These are phyloP conservation scores for Candida parachauliodes DNA, from an alignment of 805 yeast genomes.

Conservation along the genomic window DNA sequence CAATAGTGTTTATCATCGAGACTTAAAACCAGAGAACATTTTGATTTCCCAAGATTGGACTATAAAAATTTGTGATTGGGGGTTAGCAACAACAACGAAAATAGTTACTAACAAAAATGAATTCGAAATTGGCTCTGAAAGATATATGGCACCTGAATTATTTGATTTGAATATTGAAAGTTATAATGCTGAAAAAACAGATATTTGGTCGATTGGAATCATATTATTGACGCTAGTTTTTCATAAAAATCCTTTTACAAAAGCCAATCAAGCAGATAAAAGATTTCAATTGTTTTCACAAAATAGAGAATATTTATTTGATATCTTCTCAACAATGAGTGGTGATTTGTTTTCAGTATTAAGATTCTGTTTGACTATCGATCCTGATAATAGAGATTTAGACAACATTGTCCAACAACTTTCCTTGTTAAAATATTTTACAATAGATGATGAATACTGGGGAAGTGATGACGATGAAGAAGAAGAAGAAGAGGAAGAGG, in stretches of 20 bases:
- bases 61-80: constrained; percentile 57
- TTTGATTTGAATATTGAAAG: constrained; percentile 57
- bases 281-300: constrained; percentile 81
- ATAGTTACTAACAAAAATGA: constrained; percentile 51
- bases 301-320: constrained; percentile 85
- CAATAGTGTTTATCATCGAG: constrained; percentile 49
- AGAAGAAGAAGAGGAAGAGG: constrained; percentile 25
- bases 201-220: constrained; percentile 87
- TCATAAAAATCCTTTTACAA: constrained; percentile 81
- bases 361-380: constrained; percentile 73
- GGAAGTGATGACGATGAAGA: constrained; percentile 49
- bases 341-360: constrained; percentile 82
- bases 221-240: constrained; percentile 81
- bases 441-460: constrained; percentile 69
- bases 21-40: constrained; percentile 56
- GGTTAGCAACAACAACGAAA: constrained; percentile 50
- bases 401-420: constrained; percentile 58
- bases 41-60: constrained; percentile 54
- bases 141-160: constrained; percentile 94
- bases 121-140: constrained; percentile 83
- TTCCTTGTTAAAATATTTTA: constrained; percentile 57
- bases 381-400: constrained; percentile 80
- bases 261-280: constrained; percentile 77
- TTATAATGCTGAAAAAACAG: constrained; percentile 79
- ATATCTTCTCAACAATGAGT: constrained; percentile 86